Percentiles rank a stretch among this genome's conserved stretches.
Conservation (phyloP, 129 eudicot species). For the Chrysanthemum seticuspe region DNA sequence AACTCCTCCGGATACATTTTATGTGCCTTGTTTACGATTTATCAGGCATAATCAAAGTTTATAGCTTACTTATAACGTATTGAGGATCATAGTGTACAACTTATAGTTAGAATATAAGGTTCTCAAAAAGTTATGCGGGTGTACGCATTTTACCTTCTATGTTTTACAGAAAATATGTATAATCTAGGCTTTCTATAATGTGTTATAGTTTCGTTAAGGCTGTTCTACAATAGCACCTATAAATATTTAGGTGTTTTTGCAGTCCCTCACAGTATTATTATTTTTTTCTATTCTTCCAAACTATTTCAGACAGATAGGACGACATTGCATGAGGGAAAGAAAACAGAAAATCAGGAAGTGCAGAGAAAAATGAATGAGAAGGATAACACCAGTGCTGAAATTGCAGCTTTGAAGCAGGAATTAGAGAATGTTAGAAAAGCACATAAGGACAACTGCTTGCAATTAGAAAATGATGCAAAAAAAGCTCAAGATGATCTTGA, state of each 20-base stretch:
- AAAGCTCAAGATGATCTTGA: constrained; percentile 57
- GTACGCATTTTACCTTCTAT: not conserved
- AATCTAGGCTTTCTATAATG: not conserved
- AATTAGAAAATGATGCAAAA: constrained; percentile 45
- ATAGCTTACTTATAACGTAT: too few species aligned
- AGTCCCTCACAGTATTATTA: not conserved
- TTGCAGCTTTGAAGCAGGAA: constrained; percentile 50
- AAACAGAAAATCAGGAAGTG: constrained; percentile 46
- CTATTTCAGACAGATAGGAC: constrained; percentile 47
- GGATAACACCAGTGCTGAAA: constrained; percentile 38
- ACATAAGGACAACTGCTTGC: constrained; percentile 38
- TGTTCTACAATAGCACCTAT: not conserved
- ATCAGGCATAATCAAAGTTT: too few species aligned
- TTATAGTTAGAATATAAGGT: too few species aligned
- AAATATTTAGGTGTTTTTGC: not conserved
- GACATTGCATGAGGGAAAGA: constrained; percentile 44
- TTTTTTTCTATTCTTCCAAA: not conserved
- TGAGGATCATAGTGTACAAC: too few species aligned
- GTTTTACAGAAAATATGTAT: not conserved
- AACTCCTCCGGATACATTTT: too few species aligned
- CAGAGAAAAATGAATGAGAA: constrained; percentile 39
- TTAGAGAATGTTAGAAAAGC: constrained; percentile 46
- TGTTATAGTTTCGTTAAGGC: not conserved
- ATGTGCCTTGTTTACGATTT: too few species aligned
- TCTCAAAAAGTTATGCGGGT: not conserved